These are phyloP conservation scores for Esteya vermicola DNA, from an alignment of 2,329 filamentous ascomycete species.

Conservation along the genomic window DNA sequence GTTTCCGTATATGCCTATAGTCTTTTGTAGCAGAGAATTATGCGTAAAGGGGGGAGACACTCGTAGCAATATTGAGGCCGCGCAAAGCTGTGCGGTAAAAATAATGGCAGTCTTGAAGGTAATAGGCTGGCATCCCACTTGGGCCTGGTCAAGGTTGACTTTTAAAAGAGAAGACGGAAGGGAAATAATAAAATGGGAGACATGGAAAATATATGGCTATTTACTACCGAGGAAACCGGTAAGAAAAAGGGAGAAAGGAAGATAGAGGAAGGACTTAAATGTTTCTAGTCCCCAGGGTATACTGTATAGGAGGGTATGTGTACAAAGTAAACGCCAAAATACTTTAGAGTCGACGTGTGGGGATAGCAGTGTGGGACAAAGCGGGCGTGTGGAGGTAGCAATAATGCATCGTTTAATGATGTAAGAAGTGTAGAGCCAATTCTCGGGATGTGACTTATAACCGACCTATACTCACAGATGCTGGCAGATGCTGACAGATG, in stretches of 20 bases:
- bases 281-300: no score
- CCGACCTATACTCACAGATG: neutral
- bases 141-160: no score
- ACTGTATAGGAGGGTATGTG: neutral
- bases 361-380: neutral
- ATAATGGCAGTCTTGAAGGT: constrained; percentile 77
- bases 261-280: no score
- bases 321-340: no score
- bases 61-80: constrained; percentile 69
- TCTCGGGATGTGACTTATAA: no score
- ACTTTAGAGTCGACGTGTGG: neutral
- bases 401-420: neutral
- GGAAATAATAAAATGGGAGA: no score
- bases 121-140: constrained; percentile 67
- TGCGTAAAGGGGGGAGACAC: constrained; percentile 61
- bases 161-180: no score
- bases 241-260: neutral
- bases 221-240: neutral
- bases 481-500: neutral
- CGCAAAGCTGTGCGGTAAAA: constrained; percentile 84
- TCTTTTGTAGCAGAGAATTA: no score
- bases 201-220: neutral
- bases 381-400: neutral
- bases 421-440: neutral
- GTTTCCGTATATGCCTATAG: no score